Evolutionary conservation across 176 grass and related monocot genomes (phyloP).

Genomic region (Rhipidocladum racemiflorum): DNA sequence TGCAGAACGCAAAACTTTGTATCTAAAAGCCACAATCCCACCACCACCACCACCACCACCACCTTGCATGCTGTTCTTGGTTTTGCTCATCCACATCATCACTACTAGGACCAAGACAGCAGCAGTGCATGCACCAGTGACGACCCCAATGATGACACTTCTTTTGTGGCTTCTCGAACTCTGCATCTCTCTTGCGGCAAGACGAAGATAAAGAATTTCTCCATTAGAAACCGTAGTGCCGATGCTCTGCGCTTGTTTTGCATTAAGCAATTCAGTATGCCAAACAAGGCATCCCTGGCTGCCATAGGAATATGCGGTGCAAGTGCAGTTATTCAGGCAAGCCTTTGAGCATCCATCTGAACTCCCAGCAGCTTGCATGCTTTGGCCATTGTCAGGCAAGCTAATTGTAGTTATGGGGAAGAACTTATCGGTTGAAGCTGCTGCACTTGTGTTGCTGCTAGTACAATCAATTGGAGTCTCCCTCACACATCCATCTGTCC

Average conservation of each 20-base stretch:
- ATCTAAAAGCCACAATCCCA: slow-evolving; percentile 19
- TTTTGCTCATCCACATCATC: not conserved
- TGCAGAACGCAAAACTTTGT: slow-evolving; percentile 22
- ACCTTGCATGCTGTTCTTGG: not conserved
- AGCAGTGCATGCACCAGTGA: not conserved
- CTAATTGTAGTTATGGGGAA: not conserved
- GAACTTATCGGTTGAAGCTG: slow-evolving; percentile 33
- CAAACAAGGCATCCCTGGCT: slow-evolving; percentile 34
- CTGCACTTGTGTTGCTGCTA: not conserved
- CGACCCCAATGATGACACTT: not conserved
- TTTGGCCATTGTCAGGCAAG: slow-evolving; percentile 8
- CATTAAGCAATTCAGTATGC: slow-evolving; percentile 16
- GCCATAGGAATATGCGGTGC: slow-evolving; percentile 42
- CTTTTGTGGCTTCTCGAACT: not conserved
- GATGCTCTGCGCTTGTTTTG: not conserved
- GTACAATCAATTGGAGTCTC: slow-evolving; percentile 24
- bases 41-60: not conserved
- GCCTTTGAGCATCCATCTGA: slow-evolving; percentile 9
- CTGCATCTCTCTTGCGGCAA: slow-evolving; percentile 36
- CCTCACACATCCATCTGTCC: slow-evolving; percentile 34
- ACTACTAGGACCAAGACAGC: not conserved
- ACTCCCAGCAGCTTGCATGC: not conserved
- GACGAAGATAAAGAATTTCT: slow-evolving; percentile 27
- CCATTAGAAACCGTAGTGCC: not conserved
- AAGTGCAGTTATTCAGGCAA: slow-evolving; percentile 44